These are phyloP conservation scores for Dissophora globulifera DNA, from an alignment of 192 early-diverging fungal species.

Conservation along the genomic window DNA sequence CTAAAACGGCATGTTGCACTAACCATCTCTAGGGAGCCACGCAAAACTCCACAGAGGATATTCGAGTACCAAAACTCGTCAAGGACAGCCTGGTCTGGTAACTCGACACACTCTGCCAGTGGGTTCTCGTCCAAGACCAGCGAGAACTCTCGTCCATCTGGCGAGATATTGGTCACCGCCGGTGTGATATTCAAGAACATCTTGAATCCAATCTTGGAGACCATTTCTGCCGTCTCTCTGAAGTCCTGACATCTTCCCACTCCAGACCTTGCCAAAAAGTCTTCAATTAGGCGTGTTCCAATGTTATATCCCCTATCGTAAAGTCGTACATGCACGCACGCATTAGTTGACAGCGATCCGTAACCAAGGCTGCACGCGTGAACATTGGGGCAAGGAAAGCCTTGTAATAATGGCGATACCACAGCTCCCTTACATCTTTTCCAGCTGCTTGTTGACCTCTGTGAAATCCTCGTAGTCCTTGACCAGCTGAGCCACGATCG, in stretches of 20 bases:
- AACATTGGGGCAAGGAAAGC: too few relatives aligned
- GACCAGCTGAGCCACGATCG: slow-evolving; percentile 92
- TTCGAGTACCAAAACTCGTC: slow-evolving; percentile 97
- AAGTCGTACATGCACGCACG: neutral
- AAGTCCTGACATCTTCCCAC: slow-evolving; percentile 89
- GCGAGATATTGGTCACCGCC: slow-evolving; percentile 80
- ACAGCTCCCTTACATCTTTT: slow-evolving; percentile 83
- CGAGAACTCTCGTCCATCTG: slow-evolving; percentile 92
- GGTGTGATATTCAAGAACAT: slow-evolving; percentile 95
- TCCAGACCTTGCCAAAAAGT: slow-evolving; percentile 87
- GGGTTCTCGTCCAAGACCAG: slow-evolving; percentile 96
- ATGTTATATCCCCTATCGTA: slow-evolving; percentile 94
- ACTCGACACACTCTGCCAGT: slow-evolving; percentile 96
- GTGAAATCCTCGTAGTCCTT: slow-evolving; percentile 94
- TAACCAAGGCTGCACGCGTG: too few relatives aligned
- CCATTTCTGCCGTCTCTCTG: slow-evolving; percentile 90
- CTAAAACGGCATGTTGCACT: too few relatives aligned
- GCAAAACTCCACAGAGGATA: slow-evolving; percentile 91
- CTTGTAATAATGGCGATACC: neutral
- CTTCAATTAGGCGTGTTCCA: slow-evolving; percentile 93
- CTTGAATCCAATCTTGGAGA: slow-evolving; percentile 97
- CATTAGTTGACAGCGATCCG: too few relatives aligned
- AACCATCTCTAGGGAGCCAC: slow-evolving; percentile 98
- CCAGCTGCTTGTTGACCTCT: slow-evolving; percentile 95
- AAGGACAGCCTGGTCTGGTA: slow-evolving; percentile 75